Base-by-base conservation (phyloP, 352 stramenopile genomes). In the Pythium phragmitis region DNA sequence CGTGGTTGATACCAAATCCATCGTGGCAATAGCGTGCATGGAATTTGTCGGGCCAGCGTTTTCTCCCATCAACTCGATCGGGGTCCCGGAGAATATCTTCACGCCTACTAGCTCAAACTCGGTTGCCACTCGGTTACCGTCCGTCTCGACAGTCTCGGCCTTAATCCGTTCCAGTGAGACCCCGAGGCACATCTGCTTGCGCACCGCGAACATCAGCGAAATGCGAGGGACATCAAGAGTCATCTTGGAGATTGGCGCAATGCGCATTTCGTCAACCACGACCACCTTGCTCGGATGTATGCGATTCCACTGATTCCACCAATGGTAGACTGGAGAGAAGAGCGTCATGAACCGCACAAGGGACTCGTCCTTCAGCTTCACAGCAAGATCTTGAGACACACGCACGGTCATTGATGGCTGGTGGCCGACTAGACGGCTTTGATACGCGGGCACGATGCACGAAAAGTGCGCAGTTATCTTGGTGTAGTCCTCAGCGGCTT, bases 291-390 rank as follows among this genome's bases (percentile, higher is more conserved):
- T 86, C 5, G 86, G 86, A 56, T 92, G 84, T 16, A 66, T 85
- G 28, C 79, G 43, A 64, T 86, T 90, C 87, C 87, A 95, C 45
- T 85, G 75, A 37, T 89, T 89, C 82, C 85, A 96, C 87, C 87
- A 96, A 46, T 87, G 65, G 61, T 90, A 94, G 11, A 95, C 74
- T 23, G 87, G 87, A 7, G 80, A 76, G 56, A 92, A 79, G 2
- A 96, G 67, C 50, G 73, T 86, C 79, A 92, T 93, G 85, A 85
- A 91, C 57, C 77, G 75, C 11, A 85, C 75, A 23, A 95, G 63
- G 7, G 79, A 88, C 42, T 93, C 76, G n/a, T 95, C 86, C 49
- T 85, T 89, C 17, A 93, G 67, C 9, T 76, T 71, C 48, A 92
- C 60, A 19, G 82, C 71, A 5, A 87, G 60, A n/a, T 74, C 50